Percentiles rank a stretch among this genome's conserved stretches.
Conservation (phyloP, 306 rosid species). For the Citrullus mucosospermus region DNA sequence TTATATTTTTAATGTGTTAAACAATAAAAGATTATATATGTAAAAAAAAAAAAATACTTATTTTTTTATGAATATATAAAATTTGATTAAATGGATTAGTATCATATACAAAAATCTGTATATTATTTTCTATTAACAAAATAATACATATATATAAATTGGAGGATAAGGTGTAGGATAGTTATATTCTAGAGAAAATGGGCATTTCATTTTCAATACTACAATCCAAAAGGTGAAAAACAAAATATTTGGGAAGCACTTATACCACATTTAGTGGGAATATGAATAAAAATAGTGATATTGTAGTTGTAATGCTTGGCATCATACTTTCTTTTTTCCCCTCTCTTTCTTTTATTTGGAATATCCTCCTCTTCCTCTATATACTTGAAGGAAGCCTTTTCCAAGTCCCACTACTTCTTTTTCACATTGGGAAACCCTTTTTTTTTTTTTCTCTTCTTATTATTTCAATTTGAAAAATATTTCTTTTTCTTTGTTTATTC, state of each 20-base stretch:
- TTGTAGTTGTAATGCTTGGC: not conserved
- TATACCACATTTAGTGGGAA: constrained; percentile 12
- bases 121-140: too few relatives aligned
- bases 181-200: not conserved
- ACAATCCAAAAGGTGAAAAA: not conserved
- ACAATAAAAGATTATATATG: too few relatives aligned
- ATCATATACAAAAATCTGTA: too few relatives aligned
- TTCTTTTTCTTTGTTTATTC: too few relatives aligned
- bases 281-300: constrained; percentile 6
- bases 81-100: too few relatives aligned
- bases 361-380: not conserved
- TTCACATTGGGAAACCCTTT: not conserved
- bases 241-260: constrained; percentile 4
- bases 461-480: too few relatives aligned
- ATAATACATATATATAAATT: not conserved
- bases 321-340: not conserved
- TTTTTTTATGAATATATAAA: too few relatives aligned
- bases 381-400: not conserved
- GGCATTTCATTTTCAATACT: not conserved
- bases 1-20: too few relatives aligned
- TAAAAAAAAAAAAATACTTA: too few relatives aligned
- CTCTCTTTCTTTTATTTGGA: not conserved
- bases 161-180: not conserved
- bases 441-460: not conserved
- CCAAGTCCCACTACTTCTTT: not conserved